Conservation (phyloP, 1,284 basidiomycete genomes). For the Austroboletus novae-zelandiae region DNA sequence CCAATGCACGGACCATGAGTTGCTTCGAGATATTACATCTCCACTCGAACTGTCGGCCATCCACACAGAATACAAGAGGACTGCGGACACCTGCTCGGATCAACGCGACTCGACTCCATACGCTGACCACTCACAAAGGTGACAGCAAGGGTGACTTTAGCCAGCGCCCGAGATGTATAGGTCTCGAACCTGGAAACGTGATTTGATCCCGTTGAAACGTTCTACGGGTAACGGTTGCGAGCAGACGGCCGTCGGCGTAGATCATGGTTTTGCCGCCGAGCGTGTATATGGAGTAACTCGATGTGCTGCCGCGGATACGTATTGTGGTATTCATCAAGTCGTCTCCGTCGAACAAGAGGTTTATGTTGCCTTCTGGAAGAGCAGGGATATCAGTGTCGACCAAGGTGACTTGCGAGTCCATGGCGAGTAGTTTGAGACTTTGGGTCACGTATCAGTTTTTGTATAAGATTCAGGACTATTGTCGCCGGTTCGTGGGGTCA, state of each 20-base stretch:
- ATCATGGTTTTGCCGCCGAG: slow-evolving; percentile 7
- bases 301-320: background rate
- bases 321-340: slow-evolving; percentile 14
- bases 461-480: slow-evolving; percentile 4
- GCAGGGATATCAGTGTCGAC: slow-evolving; percentile 1
- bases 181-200: slow-evolving; percentile 9
- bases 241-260: background rate
- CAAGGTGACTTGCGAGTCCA: slow-evolving; percentile 23
- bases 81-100: slow-evolving; percentile 1
- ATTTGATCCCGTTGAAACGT: slow-evolving; percentile 14
- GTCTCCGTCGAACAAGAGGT: slow-evolving; percentile 15
- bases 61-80: slow-evolving; percentile 11
- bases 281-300: slow-evolving; percentile 17
- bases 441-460: background rate
- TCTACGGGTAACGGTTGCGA: slow-evolving; percentile 22
- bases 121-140: slow-evolving; percentile 13
- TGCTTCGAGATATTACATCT: background rate
- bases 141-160: slow-evolving; percentile 12
- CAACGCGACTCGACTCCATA: background rate
- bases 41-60: slow-evolving; percentile 20
- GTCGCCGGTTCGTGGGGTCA: background rate
- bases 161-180: slow-evolving; percentile 14
- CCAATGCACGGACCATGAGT: slow-evolving; percentile 16
- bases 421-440: background rate
- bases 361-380: background rate